Base-by-base conservation (phyloP, 805 yeast species). In the Pichia pseudocactophila region DNA sequence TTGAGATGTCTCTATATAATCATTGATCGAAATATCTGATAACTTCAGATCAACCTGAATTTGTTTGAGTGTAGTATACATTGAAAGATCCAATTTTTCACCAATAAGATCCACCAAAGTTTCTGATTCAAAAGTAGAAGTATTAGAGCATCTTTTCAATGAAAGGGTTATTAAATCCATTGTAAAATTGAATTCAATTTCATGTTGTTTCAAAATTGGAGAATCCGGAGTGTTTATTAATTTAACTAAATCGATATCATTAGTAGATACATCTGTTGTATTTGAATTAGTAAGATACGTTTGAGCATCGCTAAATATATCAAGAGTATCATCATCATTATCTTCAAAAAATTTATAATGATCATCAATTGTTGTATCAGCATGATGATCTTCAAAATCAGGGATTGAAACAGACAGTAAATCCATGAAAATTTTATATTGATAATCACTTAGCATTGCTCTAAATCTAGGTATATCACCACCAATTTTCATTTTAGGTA, bases 391-490 rank as follows among this genome's bases (percentile, higher is more conserved):
- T 19, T 39, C 40, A 41, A 68, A 57, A 34, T 55, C 50, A 2
- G 96, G 97, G 10, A 87, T 69, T 17, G 81, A 75, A 9, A 68
- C 73, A 39, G 82, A 82, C 28, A 90, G 65, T 35, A 90, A 64
- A 44, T 79, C 77, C 90, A 92, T 80, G 54, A 92, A 66, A 1
- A 87, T 77, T 59, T 87, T 84, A 63, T 94, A 94, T 58, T 94
- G 96, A 53, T 79, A 82, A 57, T 92, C 97, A 51, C 85, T 85
- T 54, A 92, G 58, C 26, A 83, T 73, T 4, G 92, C 78, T 26
- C 71, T 70, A 47, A 94, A 70, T 27, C 65, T 65, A 0, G 96
- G 95, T 12, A 92, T 72, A 45, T 78, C 77, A 12, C 92, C 96
- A 26, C 85, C 76, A 2, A 89, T 68, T 55, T 74, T 78, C 48